These are phyloP conservation scores for Metschnikowia lunata DNA, from an alignment of 805 yeast species.

Conservation along the genomic window DNA sequence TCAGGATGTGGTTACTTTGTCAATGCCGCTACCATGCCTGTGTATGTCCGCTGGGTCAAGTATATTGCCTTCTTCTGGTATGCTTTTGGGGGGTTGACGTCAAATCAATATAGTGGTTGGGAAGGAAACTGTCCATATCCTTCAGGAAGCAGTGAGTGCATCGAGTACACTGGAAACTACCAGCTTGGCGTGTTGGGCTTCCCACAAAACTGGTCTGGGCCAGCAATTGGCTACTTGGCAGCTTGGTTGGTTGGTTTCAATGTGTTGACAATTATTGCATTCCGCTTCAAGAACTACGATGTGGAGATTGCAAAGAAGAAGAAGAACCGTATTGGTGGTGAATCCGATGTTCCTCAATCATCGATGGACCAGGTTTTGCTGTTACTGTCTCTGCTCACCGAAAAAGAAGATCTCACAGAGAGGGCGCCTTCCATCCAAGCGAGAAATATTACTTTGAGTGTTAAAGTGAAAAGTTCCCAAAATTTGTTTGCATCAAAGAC, in stretches of 20 bases:
- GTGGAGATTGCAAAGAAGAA: slow-evolving; percentile 44
- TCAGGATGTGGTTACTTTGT: slow-evolving; percentile 80
- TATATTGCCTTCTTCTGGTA: slow-evolving; percentile 77
- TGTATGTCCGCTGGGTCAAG: slow-evolving; percentile 81
- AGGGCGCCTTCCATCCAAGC: slow-evolving; percentile 13
- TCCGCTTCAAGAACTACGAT: slow-evolving; percentile 49
- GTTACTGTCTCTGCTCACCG: slow-evolving; percentile 5
- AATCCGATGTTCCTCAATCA: slow-evolving; percentile 6
- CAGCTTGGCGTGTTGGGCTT: slow-evolving; percentile 57
- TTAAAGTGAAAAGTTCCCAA: slow-evolving; percentile 13
- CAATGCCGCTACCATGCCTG: slow-evolving; percentile 71
- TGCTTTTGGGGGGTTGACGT: slow-evolving; percentile 61
- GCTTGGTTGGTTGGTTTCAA: slow-evolving; percentile 58
- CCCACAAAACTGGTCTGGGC: slow-evolving; percentile 56
- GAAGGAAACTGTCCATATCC: slow-evolving; percentile 56
- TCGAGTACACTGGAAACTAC: slow-evolving; percentile 50
- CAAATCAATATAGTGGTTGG: slow-evolving; percentile 64
- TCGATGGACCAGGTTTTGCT: neutral
- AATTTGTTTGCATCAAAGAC: slow-evolving; percentile 5
- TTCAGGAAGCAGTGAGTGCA: slow-evolving; percentile 22
- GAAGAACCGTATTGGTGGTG: slow-evolving; percentile 28
- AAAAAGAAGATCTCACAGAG: slow-evolving; percentile 2
- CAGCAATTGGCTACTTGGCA: slow-evolving; percentile 57
- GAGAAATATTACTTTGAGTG: slow-evolving; percentile 11
- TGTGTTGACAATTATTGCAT: slow-evolving; percentile 42